These are phyloP conservation scores for Sordariomycetes sp. DNA, from an alignment of 2,329 filamentous ascomycete genomes.

Conservation along the genomic window DNA sequence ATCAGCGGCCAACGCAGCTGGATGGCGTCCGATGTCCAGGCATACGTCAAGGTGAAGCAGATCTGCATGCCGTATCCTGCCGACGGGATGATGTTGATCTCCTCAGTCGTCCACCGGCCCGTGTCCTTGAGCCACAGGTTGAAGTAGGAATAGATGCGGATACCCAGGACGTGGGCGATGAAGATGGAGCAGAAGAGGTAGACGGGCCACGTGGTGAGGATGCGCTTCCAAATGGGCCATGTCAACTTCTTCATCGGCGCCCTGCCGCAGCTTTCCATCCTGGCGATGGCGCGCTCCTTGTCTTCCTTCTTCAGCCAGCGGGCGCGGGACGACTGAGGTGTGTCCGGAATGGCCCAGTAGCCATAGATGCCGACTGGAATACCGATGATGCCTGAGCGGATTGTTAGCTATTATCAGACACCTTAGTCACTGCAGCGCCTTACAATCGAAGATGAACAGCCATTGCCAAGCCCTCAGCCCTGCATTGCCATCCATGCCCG, in stretches of 20 bases:
- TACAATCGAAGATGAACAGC: conserved; percentile 37
- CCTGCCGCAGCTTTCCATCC: conserved; percentile 19
- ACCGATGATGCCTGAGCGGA: conserved; percentile 21
- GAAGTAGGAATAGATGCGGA: conserved; percentile 24
- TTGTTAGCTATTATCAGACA: too few relatives aligned
- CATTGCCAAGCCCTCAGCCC: conserved; percentile 33
- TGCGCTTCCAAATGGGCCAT: conserved; percentile 14
- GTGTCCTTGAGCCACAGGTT: conserved; percentile 21
- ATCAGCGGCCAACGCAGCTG: conserved; percentile 44
- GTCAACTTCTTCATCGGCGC: conserved; percentile 19
- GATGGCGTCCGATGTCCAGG: conserved; percentile 45
- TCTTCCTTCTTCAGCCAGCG: conserved; percentile 17
- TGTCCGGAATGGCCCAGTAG: conserved; percentile 22
- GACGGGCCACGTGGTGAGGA: conserved; percentile 18
- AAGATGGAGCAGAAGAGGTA: conserved; percentile 23
- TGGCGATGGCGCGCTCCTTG: conserved; percentile 14
- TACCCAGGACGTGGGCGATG: conserved; percentile 20
- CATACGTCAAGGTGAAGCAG: conserved; percentile 41
- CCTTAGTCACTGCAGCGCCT: too few relatives aligned
- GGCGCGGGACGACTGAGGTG: conserved; percentile 15
- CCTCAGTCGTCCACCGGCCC: conserved; percentile 17
- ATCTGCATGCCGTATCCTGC: conserved; percentile 26
- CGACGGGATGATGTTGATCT: conserved; percentile 42
- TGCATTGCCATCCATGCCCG: conserved; percentile 23
- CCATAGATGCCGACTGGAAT: conserved; percentile 20